Conservation (phyloP, 495 filamentous ascomycete species). For the Penicillium robsamsonii region DNA sequence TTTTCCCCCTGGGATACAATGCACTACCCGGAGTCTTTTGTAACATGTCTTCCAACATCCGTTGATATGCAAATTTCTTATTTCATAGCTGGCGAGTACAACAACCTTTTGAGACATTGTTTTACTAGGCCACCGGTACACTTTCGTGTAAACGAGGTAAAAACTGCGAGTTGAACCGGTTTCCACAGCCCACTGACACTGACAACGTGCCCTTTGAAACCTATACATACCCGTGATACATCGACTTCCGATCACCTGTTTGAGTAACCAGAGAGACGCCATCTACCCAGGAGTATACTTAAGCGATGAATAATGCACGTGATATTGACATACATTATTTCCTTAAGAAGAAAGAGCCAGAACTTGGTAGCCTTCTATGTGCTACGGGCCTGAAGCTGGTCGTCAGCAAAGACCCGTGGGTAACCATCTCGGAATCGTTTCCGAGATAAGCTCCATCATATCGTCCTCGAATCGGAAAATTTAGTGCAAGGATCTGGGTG, state of each 20-base stretch:
- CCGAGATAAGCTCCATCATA: neutral
- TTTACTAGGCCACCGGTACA: neutral
- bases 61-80: neutral
- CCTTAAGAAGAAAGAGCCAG: neutral
- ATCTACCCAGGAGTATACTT: neutral
- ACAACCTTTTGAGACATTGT: neutral
- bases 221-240: neutral
- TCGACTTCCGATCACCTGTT: constrained; percentile 1
- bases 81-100: neutral
- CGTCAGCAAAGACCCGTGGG: neutral
- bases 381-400: neutral
- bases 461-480: neutral
- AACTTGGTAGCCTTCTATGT: neutral
- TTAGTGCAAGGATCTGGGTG: neutral
- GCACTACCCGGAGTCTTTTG: neutral
- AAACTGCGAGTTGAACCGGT: neutral
- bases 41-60: neutral
- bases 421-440: neutral
- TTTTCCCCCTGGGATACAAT: neutral
- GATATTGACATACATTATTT: neutral
- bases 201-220: neutral
- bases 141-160: neutral
- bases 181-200: neutral
- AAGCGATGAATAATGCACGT: neutral
- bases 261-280: neutral